Percentiles rank a stretch among this genome's conserved stretches.
Evolutionary conservation across 495 filamentous ascomycete species (phyloP).

Genomic region (Penicillium cinerascens): DNA sequence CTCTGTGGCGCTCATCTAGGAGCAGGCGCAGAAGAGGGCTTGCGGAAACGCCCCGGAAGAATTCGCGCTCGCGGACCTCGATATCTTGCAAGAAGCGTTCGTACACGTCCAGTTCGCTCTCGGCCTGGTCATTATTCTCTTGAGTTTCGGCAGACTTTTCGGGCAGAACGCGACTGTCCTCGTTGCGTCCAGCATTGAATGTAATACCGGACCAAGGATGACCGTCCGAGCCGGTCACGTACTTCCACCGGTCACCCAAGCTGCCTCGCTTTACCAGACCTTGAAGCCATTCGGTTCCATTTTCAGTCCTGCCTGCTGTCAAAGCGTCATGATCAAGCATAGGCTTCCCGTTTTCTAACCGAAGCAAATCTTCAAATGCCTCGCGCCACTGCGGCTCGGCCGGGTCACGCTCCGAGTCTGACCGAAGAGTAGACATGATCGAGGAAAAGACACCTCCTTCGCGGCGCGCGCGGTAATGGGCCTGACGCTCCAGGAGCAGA

Average conservation of each 20-base stretch:
- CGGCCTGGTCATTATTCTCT: constrained; percentile 8
- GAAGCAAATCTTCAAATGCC: constrained; percentile 55
- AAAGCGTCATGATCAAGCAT: constrained; percentile 35
- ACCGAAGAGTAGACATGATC: constrained; percentile 33
- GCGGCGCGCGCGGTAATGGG: constrained; percentile 21
- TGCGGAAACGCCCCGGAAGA: constrained; percentile 18
- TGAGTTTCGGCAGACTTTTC: constrained; percentile 5
- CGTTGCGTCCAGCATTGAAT: constrained; percentile 8
- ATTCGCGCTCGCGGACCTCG: constrained; percentile 32
- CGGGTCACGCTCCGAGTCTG: constrained; percentile 26
- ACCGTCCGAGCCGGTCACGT: constrained; percentile 14
- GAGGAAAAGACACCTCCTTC: constrained; percentile 37
- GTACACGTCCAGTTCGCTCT: constrained; percentile 46
- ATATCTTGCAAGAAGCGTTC: constrained; percentile 43
- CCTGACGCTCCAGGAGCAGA: constrained; percentile 43
- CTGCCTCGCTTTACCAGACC: constrained; percentile 39
- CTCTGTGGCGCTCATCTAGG: constrained; percentile 26
- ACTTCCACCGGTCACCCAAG: constrained; percentile 38
- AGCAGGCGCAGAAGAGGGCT: constrained; percentile 38
- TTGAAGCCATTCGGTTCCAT: constrained; percentile 36
- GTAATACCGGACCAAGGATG: constrained; percentile 29
- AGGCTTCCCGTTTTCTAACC: constrained; percentile 45
- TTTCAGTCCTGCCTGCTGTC: constrained; percentile 22
- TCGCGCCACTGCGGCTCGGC: constrained; percentile 47
- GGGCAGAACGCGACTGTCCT: constrained; percentile 4